phyloP scores from a whole-genome alignment of 2,329 filamentous ascomycete species.

The Neocatenulostroma microsporum region DNA sequence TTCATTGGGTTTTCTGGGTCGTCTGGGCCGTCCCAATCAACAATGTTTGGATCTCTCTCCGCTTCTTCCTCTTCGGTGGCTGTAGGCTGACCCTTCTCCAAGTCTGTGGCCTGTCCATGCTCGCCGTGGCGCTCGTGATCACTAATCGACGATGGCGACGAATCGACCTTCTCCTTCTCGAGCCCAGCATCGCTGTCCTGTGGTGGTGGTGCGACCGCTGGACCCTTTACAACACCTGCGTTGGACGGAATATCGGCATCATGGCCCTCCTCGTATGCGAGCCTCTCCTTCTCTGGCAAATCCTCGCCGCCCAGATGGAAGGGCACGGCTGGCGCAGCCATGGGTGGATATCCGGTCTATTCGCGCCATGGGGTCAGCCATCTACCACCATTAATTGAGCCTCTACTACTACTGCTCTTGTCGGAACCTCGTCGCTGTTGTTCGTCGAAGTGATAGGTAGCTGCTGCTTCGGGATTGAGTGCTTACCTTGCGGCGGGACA shows the following conservation, averaged over 20 bases:
- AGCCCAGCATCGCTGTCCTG: not conserved
- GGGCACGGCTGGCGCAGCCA: slow-evolving; percentile 3
- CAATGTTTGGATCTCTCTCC: slow-evolving; percentile 39
- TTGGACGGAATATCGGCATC: slow-evolving; percentile 34
- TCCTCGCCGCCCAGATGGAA: slow-evolving; percentile 10
- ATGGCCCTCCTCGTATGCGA: slow-evolving; percentile 32
- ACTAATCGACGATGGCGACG: slow-evolving; percentile 3
- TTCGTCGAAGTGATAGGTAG: too few relatives aligned
- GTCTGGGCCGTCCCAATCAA: slow-evolving; percentile 53
- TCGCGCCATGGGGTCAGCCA: too few relatives aligned
- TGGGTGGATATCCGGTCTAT: too few relatives aligned
- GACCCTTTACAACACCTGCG: slow-evolving; percentile 20
- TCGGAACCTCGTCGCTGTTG: too few relatives aligned
- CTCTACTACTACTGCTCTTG: too few relatives aligned
- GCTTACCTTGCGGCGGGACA: too few relatives aligned
- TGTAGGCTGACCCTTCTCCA: slow-evolving; percentile 7
- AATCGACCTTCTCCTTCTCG: slow-evolving; percentile 3
- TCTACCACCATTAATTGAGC: too few relatives aligned
- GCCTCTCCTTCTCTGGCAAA: slow-evolving; percentile 27
- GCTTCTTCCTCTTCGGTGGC: slow-evolving; percentile 6
- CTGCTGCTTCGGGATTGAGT: too few relatives aligned
- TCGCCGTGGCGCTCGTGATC: not conserved
- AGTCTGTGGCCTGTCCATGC: not conserved
- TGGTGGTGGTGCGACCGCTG: too few relatives aligned
- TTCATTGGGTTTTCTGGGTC: slow-evolving; percentile 52